These are phyloP conservation scores for Mycosarcoma maydis DNA, from an alignment of 1,284 basidiomycete genomes.

Conservation along the genomic window DNA sequence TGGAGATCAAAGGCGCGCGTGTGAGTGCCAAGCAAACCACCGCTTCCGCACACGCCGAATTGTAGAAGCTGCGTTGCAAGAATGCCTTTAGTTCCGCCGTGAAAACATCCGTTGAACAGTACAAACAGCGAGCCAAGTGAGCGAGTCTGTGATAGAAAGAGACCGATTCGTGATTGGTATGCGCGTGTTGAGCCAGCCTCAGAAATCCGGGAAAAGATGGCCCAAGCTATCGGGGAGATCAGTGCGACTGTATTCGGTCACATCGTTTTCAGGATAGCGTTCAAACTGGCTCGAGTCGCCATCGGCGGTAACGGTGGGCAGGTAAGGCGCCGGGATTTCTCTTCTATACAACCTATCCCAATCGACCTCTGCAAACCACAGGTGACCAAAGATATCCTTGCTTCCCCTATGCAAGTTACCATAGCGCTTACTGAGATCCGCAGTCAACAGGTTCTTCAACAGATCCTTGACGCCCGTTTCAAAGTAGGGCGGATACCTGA, in stretches of 20 bases:
- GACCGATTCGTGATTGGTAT: no score
- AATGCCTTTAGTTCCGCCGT: no score
- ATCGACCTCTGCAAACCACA: slow-evolving; percentile 97
- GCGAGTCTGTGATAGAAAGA: no score
- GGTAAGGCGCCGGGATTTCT: slow-evolving; percentile 95
- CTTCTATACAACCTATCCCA: slow-evolving; percentile 85
- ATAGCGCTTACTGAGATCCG: slow-evolving; percentile 88
- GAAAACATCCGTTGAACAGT: no score
- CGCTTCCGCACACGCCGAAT: slow-evolving; percentile 6
- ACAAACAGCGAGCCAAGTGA: no score
- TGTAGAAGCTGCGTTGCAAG: no score
- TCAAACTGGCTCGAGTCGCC: slow-evolving; percentile 67
- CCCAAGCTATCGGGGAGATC: slow-evolving; percentile 59
- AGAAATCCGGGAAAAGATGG: slow-evolving; percentile 64
- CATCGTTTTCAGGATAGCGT: slow-evolving; percentile 63
- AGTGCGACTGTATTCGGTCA: slow-evolving; percentile 55
- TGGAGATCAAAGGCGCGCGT: slow-evolving; percentile 45
- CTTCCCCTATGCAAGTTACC: slow-evolving; percentile 93
- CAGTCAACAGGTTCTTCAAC: slow-evolving; percentile 87
- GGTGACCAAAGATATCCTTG: slow-evolving; percentile 91
- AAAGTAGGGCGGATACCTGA: slow-evolving; percentile 89
- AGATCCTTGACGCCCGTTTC: slow-evolving; percentile 83
- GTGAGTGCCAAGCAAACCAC: slow-evolving; percentile 20
- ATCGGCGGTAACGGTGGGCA: slow-evolving; percentile 72
- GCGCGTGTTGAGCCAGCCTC: no score